phyloP scores from a whole-genome alignment of 768 basidiomycete species.

The Phlegmacium glaucopus region DNA sequence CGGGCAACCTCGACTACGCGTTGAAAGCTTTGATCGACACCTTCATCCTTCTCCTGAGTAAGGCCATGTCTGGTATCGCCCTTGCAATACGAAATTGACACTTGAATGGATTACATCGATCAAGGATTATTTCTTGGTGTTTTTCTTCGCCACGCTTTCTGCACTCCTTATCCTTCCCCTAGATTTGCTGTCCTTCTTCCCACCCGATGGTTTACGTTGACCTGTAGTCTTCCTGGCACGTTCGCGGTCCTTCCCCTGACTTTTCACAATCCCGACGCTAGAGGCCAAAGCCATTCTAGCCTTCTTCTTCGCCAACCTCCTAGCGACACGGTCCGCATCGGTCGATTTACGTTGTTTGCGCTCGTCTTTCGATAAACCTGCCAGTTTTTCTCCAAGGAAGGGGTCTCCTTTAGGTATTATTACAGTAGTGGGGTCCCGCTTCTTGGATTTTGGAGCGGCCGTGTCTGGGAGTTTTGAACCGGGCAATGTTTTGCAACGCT shows the following conservation, averaged over 20 bases:
- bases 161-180: slow-evolving; percentile 45
- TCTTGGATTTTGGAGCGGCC: slow-evolving; percentile 13
- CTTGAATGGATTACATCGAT: neutral
- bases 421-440: slow-evolving; percentile 12
- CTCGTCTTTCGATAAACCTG: slow-evolving; percentile 77
- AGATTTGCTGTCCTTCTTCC: slow-evolving; percentile 12
- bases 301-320: slow-evolving; percentile 90
- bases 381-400: slow-evolving; percentile 71
- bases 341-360: slow-evolving; percentile 79
- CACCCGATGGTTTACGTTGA: neutral
- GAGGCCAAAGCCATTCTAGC: slow-evolving; percentile 49
- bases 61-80: no score
- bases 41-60: no score
- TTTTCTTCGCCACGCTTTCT: slow-evolving; percentile 48
- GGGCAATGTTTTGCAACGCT: slow-evolving; percentile 80
- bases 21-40: no score
- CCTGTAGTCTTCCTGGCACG: slow-evolving; percentile 32
- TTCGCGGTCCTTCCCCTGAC: slow-evolving; percentile 40
- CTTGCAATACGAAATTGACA: neutral
- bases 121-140: slow-evolving; percentile 48
- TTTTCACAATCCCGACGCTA: slow-evolving; percentile 27
- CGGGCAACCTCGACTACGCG: no score
- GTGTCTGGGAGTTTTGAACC: slow-evolving; percentile 24
- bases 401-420: slow-evolving; percentile 78
- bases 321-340: slow-evolving; percentile 77